Evolutionary conservation across 228 moss, liverwort and hornwort species (phyloP), one percentile per base, ranked within the genome.

Genomic region (Sphagnum magellanicum): DNA sequence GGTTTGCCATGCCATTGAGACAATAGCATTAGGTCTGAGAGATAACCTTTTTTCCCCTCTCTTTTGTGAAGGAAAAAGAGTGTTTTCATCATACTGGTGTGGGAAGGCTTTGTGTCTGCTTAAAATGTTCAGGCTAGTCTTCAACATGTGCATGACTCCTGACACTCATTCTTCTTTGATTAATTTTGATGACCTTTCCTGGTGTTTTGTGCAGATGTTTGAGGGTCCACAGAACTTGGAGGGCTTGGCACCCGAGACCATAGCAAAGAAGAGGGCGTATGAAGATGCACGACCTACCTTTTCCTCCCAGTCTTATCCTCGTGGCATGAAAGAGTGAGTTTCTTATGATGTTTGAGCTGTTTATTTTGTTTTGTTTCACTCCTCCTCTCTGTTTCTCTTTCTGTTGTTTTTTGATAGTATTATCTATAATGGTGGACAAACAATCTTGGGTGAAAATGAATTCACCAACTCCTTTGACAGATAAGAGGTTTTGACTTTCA

Each of bases 291-390:
- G 82, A 61, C 79, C 79, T 53, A 51, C 5, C 49, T 82, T 73
- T 71, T 60, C 68, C 50, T 60, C 73, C 0, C 71, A 67, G 12
- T 32, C 48, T n/a, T 86, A 86, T 58, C 82, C 79, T 5, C 68
- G 7, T 50, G 82, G 82, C 62, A 75, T 86, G 85, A 79, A 79
- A 63, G 77, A 82, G 82, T 86, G 74, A 79, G 85, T 55, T 8
- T 12, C 55, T 8, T 8, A 8, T 55, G 12, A 32, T 70, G 57
- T 67, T 48, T 65, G 6, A 5, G 10, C 10, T 7, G 6, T n/a
- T 7, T 50, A 48, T 49, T n/a, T 7, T 12, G 49, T 64, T n/a
- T 65, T 12, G 48, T n/a, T 50, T 7, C 6, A n/a, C 5, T 48
- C 9, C 14, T 52, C n/a, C 14, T 32, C 62, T 32, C 62, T 62